A percentile compares a stretch with the other conserved stretches of the same genome.
Conservation (phyloP, 2,329 filamentous ascomycete species). For the Monosporascus sp. region DNA sequence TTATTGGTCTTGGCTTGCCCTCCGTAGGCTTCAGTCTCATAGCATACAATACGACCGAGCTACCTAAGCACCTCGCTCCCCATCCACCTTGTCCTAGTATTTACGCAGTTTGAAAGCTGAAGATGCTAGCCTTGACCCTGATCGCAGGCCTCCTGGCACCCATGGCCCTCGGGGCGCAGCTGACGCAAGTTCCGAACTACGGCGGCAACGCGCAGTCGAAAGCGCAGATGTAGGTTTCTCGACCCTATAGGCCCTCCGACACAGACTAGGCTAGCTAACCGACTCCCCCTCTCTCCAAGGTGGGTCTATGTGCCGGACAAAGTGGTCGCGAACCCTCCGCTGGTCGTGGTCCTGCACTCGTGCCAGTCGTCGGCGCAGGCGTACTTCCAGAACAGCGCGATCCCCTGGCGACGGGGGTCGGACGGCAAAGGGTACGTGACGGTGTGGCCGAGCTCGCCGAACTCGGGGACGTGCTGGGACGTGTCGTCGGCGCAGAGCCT, state of each 20-base stretch:
- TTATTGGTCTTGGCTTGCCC: no score
- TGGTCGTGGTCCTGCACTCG: constrained; percentile 33
- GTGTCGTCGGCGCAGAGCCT: constrained; percentile 41
- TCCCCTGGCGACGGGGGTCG: constrained; percentile 30
- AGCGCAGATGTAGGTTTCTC: constrained; percentile 27
- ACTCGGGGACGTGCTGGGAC: constrained; percentile 51
- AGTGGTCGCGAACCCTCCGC: constrained; percentile 26
- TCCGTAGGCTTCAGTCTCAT: no score
- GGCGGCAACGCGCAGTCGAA: constrained; percentile 31
- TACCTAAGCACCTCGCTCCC: no score
- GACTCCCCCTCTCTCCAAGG: constrained; percentile 11
- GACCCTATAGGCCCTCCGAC: not conserved
- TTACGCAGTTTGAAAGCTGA: not conserved
- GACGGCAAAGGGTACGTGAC: constrained; percentile 34
- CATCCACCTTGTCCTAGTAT: not conserved
- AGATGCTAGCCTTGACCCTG: constrained; percentile 18
- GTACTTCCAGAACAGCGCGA: constrained; percentile 31
- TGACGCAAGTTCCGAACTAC: constrained; percentile 29
- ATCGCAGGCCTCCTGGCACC: constrained; percentile 17
- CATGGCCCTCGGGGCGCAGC: constrained; percentile 21
- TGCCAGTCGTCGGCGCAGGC: constrained; percentile 31
- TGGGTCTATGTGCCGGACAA: constrained; percentile 32
- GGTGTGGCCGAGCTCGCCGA: constrained; percentile 47
- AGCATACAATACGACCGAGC: no score
- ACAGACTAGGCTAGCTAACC: not conserved